Percentiles rank a stretch among this genome's conserved stretches.
Conservation (phyloP, 2,329 filamentous ascomycete species). For the Paecilomyces sp. region DNA sequence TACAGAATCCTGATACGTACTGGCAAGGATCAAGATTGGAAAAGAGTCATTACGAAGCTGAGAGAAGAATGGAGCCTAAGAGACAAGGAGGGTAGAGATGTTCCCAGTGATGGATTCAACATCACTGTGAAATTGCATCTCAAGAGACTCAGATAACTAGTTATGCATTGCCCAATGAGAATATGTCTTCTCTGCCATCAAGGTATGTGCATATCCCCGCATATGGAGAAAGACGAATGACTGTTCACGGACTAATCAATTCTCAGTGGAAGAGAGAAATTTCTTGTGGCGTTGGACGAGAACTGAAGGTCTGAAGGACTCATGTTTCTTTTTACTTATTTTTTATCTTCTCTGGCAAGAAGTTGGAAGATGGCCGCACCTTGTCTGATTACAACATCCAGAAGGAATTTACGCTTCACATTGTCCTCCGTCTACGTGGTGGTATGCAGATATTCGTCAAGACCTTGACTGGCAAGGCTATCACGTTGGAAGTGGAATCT, state of each 20-base stretch:
- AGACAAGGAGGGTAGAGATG: not conserved
- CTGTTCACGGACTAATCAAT: not conserved
- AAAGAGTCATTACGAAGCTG: conserved; percentile 7
- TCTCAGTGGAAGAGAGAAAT: not conserved
- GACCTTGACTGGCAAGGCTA: too few species aligned
- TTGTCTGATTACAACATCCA: too few species aligned
- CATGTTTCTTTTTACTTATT: not conserved
- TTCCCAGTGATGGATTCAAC: not conserved
- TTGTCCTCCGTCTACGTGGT: too few species aligned
- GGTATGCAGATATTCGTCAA: too few species aligned
- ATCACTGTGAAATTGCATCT: not conserved
- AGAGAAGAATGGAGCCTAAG: conserved; percentile 3
- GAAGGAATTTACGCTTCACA: too few species aligned
- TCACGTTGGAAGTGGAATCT: too few species aligned
- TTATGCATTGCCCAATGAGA: not conserved
- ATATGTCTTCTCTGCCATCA: too few species aligned
- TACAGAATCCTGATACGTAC: conserved; percentile 13
- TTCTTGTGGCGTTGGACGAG: not conserved
- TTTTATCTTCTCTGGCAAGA: not conserved
- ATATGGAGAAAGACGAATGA: not conserved
- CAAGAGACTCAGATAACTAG: not conserved
- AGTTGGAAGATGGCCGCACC: too few species aligned
- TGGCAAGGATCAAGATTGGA: conserved; percentile 11
- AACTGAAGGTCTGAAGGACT: not conserved
- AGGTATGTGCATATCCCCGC: not conserved